phyloP scores from a whole-genome alignment of 140 eudicot species.

The Flaveria floridana region DNA sequence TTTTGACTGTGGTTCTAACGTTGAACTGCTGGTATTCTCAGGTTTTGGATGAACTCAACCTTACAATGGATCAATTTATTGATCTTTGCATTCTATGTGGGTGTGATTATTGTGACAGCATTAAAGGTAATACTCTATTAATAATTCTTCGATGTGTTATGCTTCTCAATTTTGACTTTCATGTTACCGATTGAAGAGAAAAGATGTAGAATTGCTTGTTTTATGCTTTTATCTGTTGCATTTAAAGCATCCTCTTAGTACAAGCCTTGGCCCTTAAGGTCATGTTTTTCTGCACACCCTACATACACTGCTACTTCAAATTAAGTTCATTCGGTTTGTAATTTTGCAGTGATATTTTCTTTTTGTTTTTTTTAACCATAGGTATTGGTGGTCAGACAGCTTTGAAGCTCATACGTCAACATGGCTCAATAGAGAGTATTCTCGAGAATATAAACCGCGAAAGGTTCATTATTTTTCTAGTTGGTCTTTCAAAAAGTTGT shows the following conservation, averaged over 20 bases:
- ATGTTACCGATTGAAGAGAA: too few relatives aligned
- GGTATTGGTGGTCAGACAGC: slow-evolving; percentile 96
- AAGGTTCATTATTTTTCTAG: slow-evolving; percentile 43
- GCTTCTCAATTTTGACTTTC: too few relatives aligned
- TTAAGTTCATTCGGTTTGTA: too few relatives aligned
- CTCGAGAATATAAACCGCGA: slow-evolving; percentile 85
- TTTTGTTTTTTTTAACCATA: slow-evolving; percentile 18
- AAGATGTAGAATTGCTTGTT: too few relatives aligned
- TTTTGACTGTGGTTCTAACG: neutral
- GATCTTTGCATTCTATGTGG: slow-evolving; percentile 89
- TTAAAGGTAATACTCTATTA: slow-evolving; percentile 50
- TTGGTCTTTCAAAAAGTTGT: neutral
- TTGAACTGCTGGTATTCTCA: slow-evolving; percentile 33
- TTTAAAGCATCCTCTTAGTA: too few relatives aligned
- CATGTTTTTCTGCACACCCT: too few relatives aligned
- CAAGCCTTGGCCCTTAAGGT: too few relatives aligned
- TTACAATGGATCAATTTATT: slow-evolving; percentile 93
- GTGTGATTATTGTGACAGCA: slow-evolving; percentile 94
- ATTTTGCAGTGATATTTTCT: too few relatives aligned
- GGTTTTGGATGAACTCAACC: slow-evolving; percentile 84
- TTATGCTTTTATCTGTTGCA: neutral
- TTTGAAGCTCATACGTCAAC: slow-evolving; percentile 90
- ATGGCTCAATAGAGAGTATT: slow-evolving; percentile 84
- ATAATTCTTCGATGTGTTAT: neutral
- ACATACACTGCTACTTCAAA: too few relatives aligned